Conservation (phyloP, 768 basidiomycete species). For the Macrolepiota dolichaula region DNA sequence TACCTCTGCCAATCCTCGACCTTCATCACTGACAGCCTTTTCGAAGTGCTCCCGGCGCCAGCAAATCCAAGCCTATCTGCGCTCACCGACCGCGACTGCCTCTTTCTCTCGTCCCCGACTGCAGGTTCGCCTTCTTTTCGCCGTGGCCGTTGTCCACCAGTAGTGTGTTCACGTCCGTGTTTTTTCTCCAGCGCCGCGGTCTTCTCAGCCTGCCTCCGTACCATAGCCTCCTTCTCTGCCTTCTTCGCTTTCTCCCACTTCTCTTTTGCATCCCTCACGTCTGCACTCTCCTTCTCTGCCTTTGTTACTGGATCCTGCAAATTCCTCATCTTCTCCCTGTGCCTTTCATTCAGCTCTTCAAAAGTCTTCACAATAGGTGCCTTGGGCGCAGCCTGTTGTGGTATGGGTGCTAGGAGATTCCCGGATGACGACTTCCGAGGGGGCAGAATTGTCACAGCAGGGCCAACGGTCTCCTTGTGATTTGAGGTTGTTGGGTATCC, state of each 20-base stretch:
- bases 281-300: slow-evolving; percentile 73
- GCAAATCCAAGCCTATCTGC: slow-evolving; percentile 53
- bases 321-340: slow-evolving; percentile 78
- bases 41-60: slow-evolving; percentile 45
- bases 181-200: slow-evolving; percentile 52
- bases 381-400: slow-evolving; percentile 40
- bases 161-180: slow-evolving; percentile 23
- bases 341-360: slow-evolving; percentile 84
- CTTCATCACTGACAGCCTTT: slow-evolving; percentile 70
- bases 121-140: slow-evolving; percentile 28
- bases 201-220: slow-evolving; percentile 70
- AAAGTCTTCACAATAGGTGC: slow-evolving; percentile 74
- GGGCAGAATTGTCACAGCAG: slow-evolving; percentile 42
- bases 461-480: not conserved
- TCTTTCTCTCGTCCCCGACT: slow-evolving; percentile 21
- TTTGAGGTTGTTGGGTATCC: slow-evolving; percentile 1
- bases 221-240: slow-evolving; percentile 72
- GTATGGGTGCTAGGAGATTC: slow-evolving; percentile 39
- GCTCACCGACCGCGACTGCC: slow-evolving; percentile 54
- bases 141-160: slow-evolving; percentile 33
- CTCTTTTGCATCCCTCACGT: slow-evolving; percentile 68
- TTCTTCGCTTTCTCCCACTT: slow-evolving; percentile 82
- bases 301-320: slow-evolving; percentile 84
- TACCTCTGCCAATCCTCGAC: slow-evolving; percentile 84
- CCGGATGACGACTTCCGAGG: slow-evolving; percentile 35